Percentiles rank a stretch among this genome's conserved stretches.
Conservation (phyloP, 139 green algal genomes). For the Mesotaenium endlicherianum region DNA sequence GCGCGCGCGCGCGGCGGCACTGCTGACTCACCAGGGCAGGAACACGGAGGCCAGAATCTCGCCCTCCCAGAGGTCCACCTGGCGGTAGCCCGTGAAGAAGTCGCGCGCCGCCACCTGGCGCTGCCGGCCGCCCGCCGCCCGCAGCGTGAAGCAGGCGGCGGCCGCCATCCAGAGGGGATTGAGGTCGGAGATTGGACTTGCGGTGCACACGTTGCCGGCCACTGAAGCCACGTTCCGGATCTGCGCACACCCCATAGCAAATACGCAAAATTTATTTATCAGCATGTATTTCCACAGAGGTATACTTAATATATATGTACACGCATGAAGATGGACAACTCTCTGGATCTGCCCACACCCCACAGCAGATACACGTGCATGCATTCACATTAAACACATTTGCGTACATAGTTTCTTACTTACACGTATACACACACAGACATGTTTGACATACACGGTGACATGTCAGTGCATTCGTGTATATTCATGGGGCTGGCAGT, state of each 20-base stretch:
- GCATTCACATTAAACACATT: too few relatives aligned
- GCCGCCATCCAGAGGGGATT: conserved; percentile 87
- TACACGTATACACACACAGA: too few relatives aligned
- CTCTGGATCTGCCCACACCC: too few relatives aligned
- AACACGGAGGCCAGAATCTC: conserved; percentile 79
- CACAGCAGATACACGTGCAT: too few relatives aligned
- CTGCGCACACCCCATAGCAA: conserved; percentile 61
- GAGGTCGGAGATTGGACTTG: conserved; percentile 88
- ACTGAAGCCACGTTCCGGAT: conserved; percentile 91
- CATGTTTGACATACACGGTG: conserved; percentile 43
- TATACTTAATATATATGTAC: too few relatives aligned
- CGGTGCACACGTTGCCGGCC: conserved; percentile 90
- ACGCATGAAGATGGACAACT: too few relatives aligned
- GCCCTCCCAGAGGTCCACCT: conserved; percentile 68
- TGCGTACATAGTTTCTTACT: too few relatives aligned
- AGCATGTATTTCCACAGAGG: too few relatives aligned
- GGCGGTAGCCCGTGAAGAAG: conserved; percentile 91
- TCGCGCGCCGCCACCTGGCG: conserved; percentile 52
- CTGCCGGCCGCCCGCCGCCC: not conserved
- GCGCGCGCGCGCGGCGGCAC: too few relatives aligned
- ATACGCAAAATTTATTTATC: too few relatives aligned
- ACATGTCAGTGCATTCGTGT: too few relatives aligned
- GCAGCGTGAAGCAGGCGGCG: conserved; percentile 65
- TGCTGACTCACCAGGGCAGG: conserved; percentile 37
- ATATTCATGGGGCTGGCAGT: too few relatives aligned